Evolutionary conservation across 257 asterid species (phyloP), one percentile per base, ranked within the genome.

Genomic region (Eustoma russellianum): DNA sequence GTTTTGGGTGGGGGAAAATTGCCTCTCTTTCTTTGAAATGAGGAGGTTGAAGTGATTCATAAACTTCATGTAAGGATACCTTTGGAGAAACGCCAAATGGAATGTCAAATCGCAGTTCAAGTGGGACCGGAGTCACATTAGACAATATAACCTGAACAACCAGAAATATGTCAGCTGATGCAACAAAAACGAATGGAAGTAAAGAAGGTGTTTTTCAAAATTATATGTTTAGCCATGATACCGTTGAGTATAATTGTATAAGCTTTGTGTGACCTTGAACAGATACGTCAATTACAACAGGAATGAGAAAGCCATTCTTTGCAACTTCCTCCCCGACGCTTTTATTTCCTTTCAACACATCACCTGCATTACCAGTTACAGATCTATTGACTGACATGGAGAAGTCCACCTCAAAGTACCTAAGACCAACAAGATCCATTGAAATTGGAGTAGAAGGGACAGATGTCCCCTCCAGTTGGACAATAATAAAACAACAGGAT

Each of bases 281-380:
- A 67, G 96, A 91, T 53, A 91, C 98, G 77, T 91, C 98, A 69
- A 91, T 64, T 66, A 91, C 96, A 12, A 91, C 94, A 66, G 98
- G 98, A 82, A 82, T 65, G 58, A 78, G 71, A 72, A 83, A 91
- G 11, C 98, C 93, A 56, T 64, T 68, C 53, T 48, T 62, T 66
- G 69, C 70, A 67, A 72, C 81, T 18, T 65, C 30, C 30, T 78
- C 65, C 61, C 64, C 65, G 63, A 63, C 78, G 7, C 62, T 77
- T 55, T 67, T 66, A 71, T 52, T 66, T 50, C 70, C 74, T 64
- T 68, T 64, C 17, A 58, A 62, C 73, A 59, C 60, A 71, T 72
- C 79, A 28, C 63, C 51, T 47, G 46, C 69, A 59, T 54, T 63
- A 58, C 65, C 71, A 60, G 63, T 69, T 63, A 74, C 91, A 5